Percentiles rank a stretch among this genome's conserved stretches.
phyloP scores from a whole-genome alignment of 306 rosid genomes.

The Comarum palustre region DNA sequence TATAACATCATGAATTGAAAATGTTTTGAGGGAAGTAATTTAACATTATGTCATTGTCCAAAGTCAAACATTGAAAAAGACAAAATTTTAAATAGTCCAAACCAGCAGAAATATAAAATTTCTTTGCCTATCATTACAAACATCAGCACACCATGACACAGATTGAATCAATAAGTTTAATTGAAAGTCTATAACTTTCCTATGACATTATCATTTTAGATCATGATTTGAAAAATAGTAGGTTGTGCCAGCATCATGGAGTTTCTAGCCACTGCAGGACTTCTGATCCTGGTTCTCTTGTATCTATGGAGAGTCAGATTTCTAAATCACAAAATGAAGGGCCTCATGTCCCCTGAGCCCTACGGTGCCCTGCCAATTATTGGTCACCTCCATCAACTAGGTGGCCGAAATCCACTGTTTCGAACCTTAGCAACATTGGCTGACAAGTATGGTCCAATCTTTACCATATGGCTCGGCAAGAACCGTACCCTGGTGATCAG shows the following conservation, averaged over 20 bases:
- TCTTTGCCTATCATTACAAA: too few species aligned
- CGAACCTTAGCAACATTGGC: slow-evolving; percentile 39
- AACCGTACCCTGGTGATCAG: slow-evolving; percentile 37
- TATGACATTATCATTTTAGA: too few species aligned
- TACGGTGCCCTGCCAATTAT: slow-evolving; percentile 43
- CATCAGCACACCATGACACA: too few species aligned
- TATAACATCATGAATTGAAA: too few species aligned
- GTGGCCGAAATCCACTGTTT: slow-evolving; percentile 26
- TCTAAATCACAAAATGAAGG: slow-evolving; percentile 5
- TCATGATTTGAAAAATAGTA: too few species aligned
- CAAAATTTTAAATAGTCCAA: too few species aligned
- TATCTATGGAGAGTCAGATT: slow-evolving; percentile 21
- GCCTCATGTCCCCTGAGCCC: slow-evolving; percentile 37
- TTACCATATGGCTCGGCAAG: slow-evolving; percentile 41
- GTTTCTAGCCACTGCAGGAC: slow-evolving; percentile 13
- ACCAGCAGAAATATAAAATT: too few species aligned
- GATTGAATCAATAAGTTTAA: too few species aligned
- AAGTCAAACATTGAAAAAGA: too few species aligned
- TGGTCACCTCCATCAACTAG: slow-evolving; percentile 54
- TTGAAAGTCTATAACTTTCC: too few species aligned
- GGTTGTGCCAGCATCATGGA: background rate
- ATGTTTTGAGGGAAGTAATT: too few species aligned
- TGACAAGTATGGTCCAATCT: slow-evolving; percentile 53
- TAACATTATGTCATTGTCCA: too few species aligned
- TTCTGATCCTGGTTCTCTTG: slow-evolving; percentile 9